A percentile compares a stretch with the other conserved stretches of the same genome.
Conservation (phyloP, 208 protist species). For the Trypanosoma congolense region DNA sequence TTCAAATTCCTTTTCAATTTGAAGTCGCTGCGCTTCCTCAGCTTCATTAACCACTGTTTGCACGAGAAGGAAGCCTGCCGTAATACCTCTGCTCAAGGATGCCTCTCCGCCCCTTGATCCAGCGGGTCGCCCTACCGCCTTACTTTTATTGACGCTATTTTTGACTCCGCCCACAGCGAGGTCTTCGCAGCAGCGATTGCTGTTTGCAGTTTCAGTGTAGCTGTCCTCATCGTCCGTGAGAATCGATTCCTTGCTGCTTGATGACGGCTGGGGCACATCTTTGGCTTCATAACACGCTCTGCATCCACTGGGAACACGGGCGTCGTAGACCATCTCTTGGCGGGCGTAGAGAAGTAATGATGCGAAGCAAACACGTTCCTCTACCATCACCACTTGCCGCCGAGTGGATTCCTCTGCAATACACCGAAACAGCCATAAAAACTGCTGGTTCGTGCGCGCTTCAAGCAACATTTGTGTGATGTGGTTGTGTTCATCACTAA, state of each 20-base stretch:
- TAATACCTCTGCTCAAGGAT: background rate
- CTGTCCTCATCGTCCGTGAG: no score
- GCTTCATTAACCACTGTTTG: conserved; percentile 6
- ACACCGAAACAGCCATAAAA: conserved; percentile 12
- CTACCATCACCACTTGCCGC: conserved; percentile 2
- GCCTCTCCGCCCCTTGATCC: background rate
- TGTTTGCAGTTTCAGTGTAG: no score
- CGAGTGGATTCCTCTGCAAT: conserved; percentile 14
- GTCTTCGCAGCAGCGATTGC: no score
- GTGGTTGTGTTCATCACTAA: conserved; percentile 5
- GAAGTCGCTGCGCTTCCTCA: conserved; percentile 4
- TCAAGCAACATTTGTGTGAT: conserved; percentile 7
- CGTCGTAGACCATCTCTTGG: conserved; percentile 17
- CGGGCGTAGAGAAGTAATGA: conserved; percentile 13
- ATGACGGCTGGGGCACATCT: no score
- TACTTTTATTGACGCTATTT: no score
- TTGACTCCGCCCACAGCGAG: no score
- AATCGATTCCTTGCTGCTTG: no score
- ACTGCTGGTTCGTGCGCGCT: conserved; percentile 2
- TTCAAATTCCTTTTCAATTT: conserved; percentile 7
- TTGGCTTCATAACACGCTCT: no score
- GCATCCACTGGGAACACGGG: no score
- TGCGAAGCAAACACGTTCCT: conserved; percentile 12
- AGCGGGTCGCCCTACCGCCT: no score
- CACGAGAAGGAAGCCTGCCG: no score